These are phyloP conservation scores for Phialemoniopsis sp. DNA, from an alignment of 2,329 filamentous ascomycete species.

Conservation along the genomic window DNA sequence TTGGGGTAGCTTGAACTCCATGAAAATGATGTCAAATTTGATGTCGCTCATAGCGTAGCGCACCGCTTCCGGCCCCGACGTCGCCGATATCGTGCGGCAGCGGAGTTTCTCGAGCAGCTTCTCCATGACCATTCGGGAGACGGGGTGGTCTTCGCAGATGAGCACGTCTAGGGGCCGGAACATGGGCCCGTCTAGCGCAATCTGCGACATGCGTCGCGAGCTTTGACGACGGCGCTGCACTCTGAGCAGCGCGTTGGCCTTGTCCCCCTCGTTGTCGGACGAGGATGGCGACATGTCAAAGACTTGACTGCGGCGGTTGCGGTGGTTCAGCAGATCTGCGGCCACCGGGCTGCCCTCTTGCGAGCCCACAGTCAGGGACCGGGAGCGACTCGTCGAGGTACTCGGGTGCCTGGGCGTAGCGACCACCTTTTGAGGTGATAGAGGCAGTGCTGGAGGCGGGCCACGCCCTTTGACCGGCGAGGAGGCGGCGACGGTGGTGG, in stretches of 20 bases:
- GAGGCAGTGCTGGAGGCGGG: slow-evolving; percentile 41
- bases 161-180: slow-evolving; percentile 91
- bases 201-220: slow-evolving; percentile 88
- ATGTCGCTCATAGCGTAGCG: slow-evolving; percentile 94
- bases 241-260: slow-evolving; percentile 79
- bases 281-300: slow-evolving; percentile 97
- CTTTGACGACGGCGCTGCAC: slow-evolving; percentile 94
- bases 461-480: slow-evolving; percentile 55
- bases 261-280: slow-evolving; percentile 93
- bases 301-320: slow-evolving; percentile 89
- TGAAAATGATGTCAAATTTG: slow-evolving; percentile 98
- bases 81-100: slow-evolving; percentile 88
- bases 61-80: slow-evolving; percentile 86
- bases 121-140: slow-evolving; percentile 98
- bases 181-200: slow-evolving; percentile 77
- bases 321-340: slow-evolving; percentile 68
- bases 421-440: slow-evolving; percentile 61
- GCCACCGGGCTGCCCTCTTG: slow-evolving; percentile 80
- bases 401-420: slow-evolving; percentile 58
- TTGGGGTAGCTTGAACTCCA: slow-evolving; percentile 92
- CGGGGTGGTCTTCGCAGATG: slow-evolving; percentile 96
- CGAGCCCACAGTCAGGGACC: slow-evolving; percentile 90
- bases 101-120: slow-evolving; percentile 91
- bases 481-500: slow-evolving; percentile 48
- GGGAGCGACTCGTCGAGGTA: slow-evolving; percentile 63